Percentiles rank a stretch among this genome's conserved stretches.
Evolutionary conservation across 2,329 filamentous ascomycete species (phyloP).

Genomic region (Aspergillus uvarum): DNA sequence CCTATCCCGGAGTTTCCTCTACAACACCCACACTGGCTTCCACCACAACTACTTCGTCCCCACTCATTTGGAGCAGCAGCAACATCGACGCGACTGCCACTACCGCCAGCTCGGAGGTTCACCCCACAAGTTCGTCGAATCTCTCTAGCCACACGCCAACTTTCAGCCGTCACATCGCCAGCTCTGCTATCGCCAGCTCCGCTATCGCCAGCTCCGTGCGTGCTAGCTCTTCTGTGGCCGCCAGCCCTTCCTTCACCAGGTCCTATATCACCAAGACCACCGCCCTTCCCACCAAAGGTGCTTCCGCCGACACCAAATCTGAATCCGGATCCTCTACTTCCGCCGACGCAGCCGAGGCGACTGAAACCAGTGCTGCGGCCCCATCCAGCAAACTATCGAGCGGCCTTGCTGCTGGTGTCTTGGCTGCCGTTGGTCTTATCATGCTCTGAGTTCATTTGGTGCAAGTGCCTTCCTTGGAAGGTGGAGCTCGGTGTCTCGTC

Average conservation of each 20-base stretch:
- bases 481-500: background rate
- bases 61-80: slow-evolving; percentile 9
- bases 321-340: background rate
- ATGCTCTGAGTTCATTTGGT: slow-evolving; percentile 30
- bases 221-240: background rate
- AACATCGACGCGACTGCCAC: slow-evolving; percentile 4
- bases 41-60: slow-evolving; percentile 15
- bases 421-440: slow-evolving; percentile 34
- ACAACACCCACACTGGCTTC: slow-evolving; percentile 14
- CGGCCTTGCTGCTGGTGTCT: slow-evolving; percentile 30
- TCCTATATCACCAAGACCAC: slow-evolving; percentile 24
- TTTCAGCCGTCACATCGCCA: slow-evolving; percentile 11
- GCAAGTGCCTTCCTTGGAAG: background rate
- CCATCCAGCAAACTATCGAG: slow-evolving; percentile 25
- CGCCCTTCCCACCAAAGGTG: slow-evolving; percentile 10
- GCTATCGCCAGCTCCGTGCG: slow-evolving; percentile 1
- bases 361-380: slow-evolving; percentile 22
- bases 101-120: slow-evolving; percentile 15
- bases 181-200: slow-evolving; percentile 7
- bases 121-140: slow-evolving; percentile 7
- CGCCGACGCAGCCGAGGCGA: slow-evolving; percentile 15
- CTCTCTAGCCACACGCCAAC: slow-evolving; percentile 5
- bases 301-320: background rate
- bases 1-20: background rate
- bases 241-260: slow-evolving; percentile 12